phyloP scores from a whole-genome alignment of 2,329 filamentous ascomycete genomes.

The Fusarium protoensiforme region DNA sequence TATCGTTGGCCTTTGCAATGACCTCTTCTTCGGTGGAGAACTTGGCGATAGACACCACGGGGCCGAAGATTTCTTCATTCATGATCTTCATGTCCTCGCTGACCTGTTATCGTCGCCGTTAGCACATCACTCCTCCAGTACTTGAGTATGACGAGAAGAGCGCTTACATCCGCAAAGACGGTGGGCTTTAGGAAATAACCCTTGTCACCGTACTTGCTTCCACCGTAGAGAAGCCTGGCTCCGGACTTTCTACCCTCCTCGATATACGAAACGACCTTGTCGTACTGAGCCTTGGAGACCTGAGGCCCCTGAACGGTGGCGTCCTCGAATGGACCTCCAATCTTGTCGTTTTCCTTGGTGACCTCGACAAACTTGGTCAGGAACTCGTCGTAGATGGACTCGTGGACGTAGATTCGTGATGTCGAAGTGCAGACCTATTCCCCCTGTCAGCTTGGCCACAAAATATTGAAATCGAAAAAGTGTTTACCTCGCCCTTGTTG shows the following conservation, averaged over 20 bases:
- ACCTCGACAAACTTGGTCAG: constrained; percentile 63
- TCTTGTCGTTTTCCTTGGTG: constrained; percentile 60
- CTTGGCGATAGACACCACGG: constrained; percentile 41
- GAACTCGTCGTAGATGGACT: constrained; percentile 67
- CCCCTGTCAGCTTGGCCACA: neutral
- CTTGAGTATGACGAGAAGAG: neutral
- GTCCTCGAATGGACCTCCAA: constrained; percentile 72
- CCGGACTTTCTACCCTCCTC: constrained; percentile 72
- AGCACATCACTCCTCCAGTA: constrained; percentile 27
- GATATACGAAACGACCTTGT: constrained; percentile 73
- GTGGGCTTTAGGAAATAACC: constrained; percentile 44
- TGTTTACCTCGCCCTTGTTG: constrained; percentile 66
- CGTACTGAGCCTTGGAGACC: constrained; percentile 72
- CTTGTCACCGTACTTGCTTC: constrained; percentile 34
- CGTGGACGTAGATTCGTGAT: constrained; percentile 69
- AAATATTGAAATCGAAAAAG: neutral
- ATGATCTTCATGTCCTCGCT: constrained; percentile 42
- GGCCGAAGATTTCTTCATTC: constrained; percentile 47
- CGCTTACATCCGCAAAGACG: constrained; percentile 42
- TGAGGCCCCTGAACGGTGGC: constrained; percentile 74
- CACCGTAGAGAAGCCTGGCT: constrained; percentile 62
- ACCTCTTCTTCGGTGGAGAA: constrained; percentile 41
- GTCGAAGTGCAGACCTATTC: constrained; percentile 66
- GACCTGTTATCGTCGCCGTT: constrained; percentile 20
- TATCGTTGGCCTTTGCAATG: constrained; percentile 50